Conservation (phyloP, 2,329 filamentous ascomycete species). For the Chaetomiaceae sp. region DNA sequence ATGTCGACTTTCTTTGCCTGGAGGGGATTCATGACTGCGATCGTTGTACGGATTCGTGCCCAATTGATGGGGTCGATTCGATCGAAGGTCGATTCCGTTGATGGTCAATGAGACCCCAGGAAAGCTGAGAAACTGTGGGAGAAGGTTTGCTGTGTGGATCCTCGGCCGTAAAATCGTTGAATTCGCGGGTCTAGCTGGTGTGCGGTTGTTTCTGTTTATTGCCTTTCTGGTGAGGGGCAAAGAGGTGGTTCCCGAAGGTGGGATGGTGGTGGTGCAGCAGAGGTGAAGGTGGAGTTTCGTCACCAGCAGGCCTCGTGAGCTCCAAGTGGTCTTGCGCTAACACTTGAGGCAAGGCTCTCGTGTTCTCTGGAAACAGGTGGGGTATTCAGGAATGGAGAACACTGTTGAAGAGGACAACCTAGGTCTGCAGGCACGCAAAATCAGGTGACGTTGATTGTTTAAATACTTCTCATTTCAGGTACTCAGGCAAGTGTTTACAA, state of each 20-base stretch:
- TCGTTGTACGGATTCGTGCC: neutral
- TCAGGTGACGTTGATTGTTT: too few relatives aligned
- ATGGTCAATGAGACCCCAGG: too few relatives aligned
- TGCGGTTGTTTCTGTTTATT: neutral
- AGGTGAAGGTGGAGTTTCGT: constrained; percentile 11
- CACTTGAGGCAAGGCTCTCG: neutral
- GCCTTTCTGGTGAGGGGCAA: constrained; percentile 6
- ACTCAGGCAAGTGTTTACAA: neutral
- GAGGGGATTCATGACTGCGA: constrained; percentile 76
- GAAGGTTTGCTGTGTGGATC: neutral
- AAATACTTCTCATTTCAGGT: neutral
- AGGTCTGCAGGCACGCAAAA: too few relatives aligned
- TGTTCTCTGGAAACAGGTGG: neutral
- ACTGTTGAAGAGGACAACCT: too few relatives aligned
- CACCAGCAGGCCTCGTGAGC: neutral
- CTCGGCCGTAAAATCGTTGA: neutral
- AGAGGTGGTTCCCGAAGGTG: constrained; percentile 2
- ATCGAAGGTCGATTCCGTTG: neutral
- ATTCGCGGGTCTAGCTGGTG: neutral
- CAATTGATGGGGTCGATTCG: neutral
- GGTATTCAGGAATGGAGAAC: too few relatives aligned
- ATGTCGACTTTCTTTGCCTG: constrained; percentile 99
- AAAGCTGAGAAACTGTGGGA: too few relatives aligned
- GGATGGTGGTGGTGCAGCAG: constrained; percentile 10
- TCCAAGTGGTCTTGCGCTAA: neutral